Conservation (phyloP, 192 early-diverging fungal genomes). For the Gryganskiella cystojenkinii region DNA sequence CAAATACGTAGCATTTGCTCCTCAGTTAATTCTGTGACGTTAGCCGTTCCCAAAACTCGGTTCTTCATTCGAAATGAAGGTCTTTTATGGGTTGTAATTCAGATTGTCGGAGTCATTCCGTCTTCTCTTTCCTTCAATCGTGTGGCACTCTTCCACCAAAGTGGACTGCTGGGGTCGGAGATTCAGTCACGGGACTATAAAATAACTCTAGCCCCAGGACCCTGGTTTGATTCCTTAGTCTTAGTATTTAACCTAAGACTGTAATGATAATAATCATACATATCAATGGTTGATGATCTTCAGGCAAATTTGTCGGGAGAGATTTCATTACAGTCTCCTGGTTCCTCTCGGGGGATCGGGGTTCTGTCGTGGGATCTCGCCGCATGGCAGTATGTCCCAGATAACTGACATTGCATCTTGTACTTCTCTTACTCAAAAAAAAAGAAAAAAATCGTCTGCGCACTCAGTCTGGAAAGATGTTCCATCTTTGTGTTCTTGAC, state of each 20-base stretch:
- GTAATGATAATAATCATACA: slow-evolving; percentile 59
- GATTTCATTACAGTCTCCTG: slow-evolving; percentile 25
- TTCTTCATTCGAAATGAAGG: no score
- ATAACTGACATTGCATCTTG: slow-evolving; percentile 52
- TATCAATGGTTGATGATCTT: slow-evolving; percentile 56
- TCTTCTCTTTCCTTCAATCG: no score
- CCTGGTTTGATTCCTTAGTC: slow-evolving; percentile 38
- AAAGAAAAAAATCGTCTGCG: no score
- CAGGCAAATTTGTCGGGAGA: slow-evolving; percentile 32
- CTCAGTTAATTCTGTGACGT: no score
- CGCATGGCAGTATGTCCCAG: slow-evolving; percentile 45
- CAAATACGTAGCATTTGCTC: no score
- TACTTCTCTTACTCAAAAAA: neutral
- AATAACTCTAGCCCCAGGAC: slow-evolving; percentile 20
- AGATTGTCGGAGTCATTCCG: no score
- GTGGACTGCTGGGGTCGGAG: neutral
- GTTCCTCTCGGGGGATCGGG: slow-evolving; percentile 2
- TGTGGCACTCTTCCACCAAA: no score
- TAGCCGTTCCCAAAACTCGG: no score
- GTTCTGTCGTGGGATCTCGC: neutral
- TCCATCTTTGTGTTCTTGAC: neutral
- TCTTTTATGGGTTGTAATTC: no score
- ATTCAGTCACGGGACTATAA: slow-evolving; percentile 29
- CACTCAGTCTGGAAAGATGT: no score
- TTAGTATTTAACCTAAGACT: slow-evolving; percentile 58